Evolutionary conservation across 257 asterid species (phyloP), one percentile per base, ranked within the genome.

Genomic region (Cinchona pubescens): DNA sequence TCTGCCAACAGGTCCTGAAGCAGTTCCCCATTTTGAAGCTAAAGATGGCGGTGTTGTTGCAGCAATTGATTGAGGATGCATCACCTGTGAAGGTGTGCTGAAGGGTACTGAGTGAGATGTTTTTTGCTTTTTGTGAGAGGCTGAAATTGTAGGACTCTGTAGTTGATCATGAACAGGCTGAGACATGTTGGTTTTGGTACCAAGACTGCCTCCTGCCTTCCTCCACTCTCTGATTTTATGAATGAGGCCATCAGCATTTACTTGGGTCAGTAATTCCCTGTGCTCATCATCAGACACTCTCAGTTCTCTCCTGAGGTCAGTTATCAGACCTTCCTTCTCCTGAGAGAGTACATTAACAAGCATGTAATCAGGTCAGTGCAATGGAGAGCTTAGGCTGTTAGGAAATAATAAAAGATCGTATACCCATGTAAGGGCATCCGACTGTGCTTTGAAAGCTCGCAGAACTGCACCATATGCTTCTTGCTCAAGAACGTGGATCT

Each of bases 351-450:
- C 35, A 75, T 70, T 37, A 45, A 71, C 37, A 37, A 66, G 32
- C 61, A 58, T 73, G 48, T 72, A 53, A 67, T 48, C 45, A 75
- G 59, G 62, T 80, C 38, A 72, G 56, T 37, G 58, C 42, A 19
- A 40, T 9, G 16, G 42, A 49, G 51, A 66, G 64, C 35, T 45
- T 37, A 71, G 32, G 51, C 30, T 16, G 11, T 73, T n/a, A 45
- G 34, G 15, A 58, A 23, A 16, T 40, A 53, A n/a, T 56, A 42
- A 43, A 82, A 37, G n/a, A 45, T 16, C 34, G 69, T 32, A 59
- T 92, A 95, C 99, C 99, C 99, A 95, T 83, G 97, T 83, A 72
- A 95, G 96, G 59, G 99, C 99, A 81, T 95, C 96, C 46, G 99
- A 95, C 79, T 95, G 99, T 14, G 99, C 99, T 84, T 95, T 92